These are phyloP conservation scores for Lactarius akahatsu DNA, from an alignment of 768 basidiomycete genomes.

Conservation along the genomic window DNA sequence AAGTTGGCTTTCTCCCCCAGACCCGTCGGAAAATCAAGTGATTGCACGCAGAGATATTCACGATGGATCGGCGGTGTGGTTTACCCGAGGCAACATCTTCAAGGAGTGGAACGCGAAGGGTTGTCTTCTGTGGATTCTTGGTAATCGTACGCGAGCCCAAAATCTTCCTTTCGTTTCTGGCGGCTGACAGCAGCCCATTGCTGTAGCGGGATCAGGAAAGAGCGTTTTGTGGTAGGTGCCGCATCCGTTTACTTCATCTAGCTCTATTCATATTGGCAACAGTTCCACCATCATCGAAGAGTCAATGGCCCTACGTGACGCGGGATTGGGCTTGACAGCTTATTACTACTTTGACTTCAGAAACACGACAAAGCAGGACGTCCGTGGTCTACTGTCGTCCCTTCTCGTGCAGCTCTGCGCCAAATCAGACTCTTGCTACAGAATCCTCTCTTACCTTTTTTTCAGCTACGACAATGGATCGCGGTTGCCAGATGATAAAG, in stretches of 20 bases:
- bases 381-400: slow-evolving; percentile 3
- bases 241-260: rapidly evolving
- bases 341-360: slow-evolving; percentile 10
- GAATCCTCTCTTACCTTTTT: not conserved
- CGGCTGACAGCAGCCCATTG: not conserved
- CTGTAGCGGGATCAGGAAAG: not conserved
- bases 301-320: not conserved
- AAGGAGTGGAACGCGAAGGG: slow-evolving; percentile 1
- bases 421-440: not conserved
- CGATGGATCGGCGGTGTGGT: slow-evolving; percentile 1
- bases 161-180: too few species aligned
- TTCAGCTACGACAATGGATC: not conserved
- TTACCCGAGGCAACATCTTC: not conserved
- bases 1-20: slow-evolving; percentile 14
- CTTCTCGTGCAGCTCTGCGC: slow-evolving; percentile 4
- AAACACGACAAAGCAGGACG: not conserved
- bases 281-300: slow-evolving; percentile 9
- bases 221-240: not conserved
- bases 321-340: not conserved
- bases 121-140: not conserved
- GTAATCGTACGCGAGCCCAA: not conserved
- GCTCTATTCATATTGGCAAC: not conserved
- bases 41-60: not conserved
- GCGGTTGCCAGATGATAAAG: not conserved
- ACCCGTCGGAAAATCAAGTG: slow-evolving; percentile 15